Evolutionary conservation across 257 asterid genomes (phyloP).

Genomic region (Euphrasia confusa): DNA sequence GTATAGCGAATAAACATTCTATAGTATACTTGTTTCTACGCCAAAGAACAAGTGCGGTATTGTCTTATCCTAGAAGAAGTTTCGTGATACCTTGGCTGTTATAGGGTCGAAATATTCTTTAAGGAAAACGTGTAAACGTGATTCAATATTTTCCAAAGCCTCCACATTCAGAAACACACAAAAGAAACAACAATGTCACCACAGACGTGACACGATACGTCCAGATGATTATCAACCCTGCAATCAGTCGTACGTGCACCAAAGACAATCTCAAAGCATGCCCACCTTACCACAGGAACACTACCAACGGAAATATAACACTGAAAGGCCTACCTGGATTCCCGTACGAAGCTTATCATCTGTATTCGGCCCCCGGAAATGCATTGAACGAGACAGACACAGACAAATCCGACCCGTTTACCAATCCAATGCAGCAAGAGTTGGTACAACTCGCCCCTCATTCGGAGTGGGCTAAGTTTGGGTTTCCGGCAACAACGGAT

Average conservation of each 20-base stretch:
- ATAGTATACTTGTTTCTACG: too few species aligned
- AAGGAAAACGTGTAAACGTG: too few species aligned
- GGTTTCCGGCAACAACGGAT: conserved; percentile 64
- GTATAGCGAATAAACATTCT: too few species aligned
- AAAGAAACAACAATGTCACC: too few species aligned
- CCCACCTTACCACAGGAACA: conserved; percentile 65
- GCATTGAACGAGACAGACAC: conserved; percentile 41
- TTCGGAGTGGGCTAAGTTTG: conserved; percentile 75
- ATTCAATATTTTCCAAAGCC: too few species aligned
- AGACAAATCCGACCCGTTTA: conserved; percentile 78
- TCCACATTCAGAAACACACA: too few species aligned
- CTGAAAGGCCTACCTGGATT: too few species aligned
- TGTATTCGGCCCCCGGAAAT: conserved; percentile 79
- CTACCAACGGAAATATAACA: conserved; percentile 46
- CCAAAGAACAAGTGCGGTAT: too few species aligned
- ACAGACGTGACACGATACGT: conserved; percentile 82
- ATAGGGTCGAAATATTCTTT: too few species aligned
- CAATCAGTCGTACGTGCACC: conserved; percentile 67
- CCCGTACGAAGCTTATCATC: conserved; percentile 78
- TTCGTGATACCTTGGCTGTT: too few species aligned
- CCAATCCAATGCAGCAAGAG: conserved; percentile 90
- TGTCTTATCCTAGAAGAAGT: too few species aligned
- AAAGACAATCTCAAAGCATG: conserved; percentile 58
- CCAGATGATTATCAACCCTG: conserved; percentile 81
- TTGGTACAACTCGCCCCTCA: conserved; percentile 76